Percentiles rank a stretch among this genome's conserved stretches.
Evolutionary conservation across 306 rosid genomes (phyloP).

Genomic region (Mucuna pruriens): DNA sequence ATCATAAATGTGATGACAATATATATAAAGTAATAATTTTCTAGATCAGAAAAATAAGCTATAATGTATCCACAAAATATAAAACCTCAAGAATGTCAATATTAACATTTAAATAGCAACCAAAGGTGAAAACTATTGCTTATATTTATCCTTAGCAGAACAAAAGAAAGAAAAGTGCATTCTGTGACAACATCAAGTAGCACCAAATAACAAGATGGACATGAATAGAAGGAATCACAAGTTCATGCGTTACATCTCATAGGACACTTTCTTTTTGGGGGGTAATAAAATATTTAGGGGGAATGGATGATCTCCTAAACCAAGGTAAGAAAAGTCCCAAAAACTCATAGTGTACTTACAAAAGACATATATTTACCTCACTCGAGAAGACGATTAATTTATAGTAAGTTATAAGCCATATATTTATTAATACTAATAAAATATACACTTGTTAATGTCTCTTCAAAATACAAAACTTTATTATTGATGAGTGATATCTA

Average conservation of each 20-base stretch:
- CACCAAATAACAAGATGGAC: conserved; percentile 2
- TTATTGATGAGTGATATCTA: too few species aligned
- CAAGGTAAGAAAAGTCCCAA: neutral
- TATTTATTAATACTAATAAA: conserved; percentile 7
- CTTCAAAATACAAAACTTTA: neutral
- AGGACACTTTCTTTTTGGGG: neutral
- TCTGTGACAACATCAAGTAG: conserved; percentile 8
- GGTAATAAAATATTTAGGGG: neutral
- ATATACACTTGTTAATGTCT: neutral
- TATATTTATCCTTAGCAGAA: neutral
- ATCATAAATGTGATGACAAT: neutral
- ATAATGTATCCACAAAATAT: neutral
- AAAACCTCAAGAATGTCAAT: conserved; percentile 23
- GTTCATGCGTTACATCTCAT: neutral
- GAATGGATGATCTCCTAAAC: neutral
- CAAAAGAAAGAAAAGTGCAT: neutral
- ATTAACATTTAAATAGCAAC: conserved; percentile 18
- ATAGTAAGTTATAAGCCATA: neutral
- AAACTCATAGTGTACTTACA: too few species aligned
- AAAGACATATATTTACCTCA: too few species aligned
- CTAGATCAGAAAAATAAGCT: neutral
- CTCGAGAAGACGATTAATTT: neutral
- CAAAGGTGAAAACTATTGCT: neutral
- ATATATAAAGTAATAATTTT: neutral
- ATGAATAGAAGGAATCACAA: neutral